Conservation (phyloP, 768 basidiomycete species). For the Sarcomyxa edulis region DNA sequence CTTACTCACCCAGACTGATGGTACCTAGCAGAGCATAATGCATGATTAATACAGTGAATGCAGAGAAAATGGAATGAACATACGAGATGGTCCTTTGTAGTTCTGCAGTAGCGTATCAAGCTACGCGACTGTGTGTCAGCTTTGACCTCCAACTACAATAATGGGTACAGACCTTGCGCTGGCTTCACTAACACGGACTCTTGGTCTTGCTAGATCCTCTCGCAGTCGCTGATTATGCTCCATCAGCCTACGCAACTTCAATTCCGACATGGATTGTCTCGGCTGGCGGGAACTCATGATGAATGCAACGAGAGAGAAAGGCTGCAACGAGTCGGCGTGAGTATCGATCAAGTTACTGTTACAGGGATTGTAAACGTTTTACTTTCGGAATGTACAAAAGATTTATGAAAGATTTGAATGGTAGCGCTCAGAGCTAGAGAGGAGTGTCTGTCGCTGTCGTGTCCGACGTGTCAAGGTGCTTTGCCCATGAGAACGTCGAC, state of each 20-base stretch:
- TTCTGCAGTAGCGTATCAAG: constrained; percentile 90
- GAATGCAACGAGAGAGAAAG: too few relatives aligned
- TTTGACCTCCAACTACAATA: constrained; percentile 1
- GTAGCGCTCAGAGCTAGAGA: too few relatives aligned
- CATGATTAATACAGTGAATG: constrained; percentile 7
- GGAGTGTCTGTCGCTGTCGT: too few relatives aligned
- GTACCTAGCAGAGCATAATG: constrained; percentile 51
- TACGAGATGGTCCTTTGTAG: constrained; percentile 86
- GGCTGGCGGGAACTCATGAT: constrained; percentile 76
- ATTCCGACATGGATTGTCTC: constrained; percentile 96
- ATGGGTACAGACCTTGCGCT: constrained; percentile 62
- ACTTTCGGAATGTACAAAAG: too few relatives aligned
- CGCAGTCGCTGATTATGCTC: constrained; percentile 91
- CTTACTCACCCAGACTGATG: constrained; percentile 97
- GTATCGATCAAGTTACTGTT: too few relatives aligned
- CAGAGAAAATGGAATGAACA: constrained; percentile 11
- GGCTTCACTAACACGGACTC: constrained; percentile 89
- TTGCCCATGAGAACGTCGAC: too few relatives aligned
- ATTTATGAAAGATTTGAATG: too few relatives aligned
- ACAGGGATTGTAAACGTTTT: too few relatives aligned
- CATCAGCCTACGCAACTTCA: constrained; percentile 87
- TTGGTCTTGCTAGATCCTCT: constrained; percentile 84
- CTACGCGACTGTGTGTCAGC: constrained; percentile 37
- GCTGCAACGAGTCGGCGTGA: too few relatives aligned
- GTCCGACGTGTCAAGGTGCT: too few relatives aligned